Percentiles rank a stretch among this genome's conserved stretches.
Conservation (phyloP, 208 protist genomes). For the Herpetomonas samuelpessoai region DNA sequence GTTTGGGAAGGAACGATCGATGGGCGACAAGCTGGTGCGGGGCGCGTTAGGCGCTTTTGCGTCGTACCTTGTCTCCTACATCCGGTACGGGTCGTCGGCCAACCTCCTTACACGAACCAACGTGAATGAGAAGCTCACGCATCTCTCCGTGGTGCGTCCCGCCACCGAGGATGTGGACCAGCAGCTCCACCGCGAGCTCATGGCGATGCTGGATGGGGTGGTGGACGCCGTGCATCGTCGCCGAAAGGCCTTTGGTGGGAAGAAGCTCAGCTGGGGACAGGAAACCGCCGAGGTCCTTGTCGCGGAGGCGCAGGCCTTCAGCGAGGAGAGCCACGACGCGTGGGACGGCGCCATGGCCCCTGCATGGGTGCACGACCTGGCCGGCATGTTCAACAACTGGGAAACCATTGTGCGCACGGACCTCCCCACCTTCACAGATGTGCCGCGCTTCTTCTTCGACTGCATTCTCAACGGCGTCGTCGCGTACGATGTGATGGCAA, state of each 20-base stretch:
- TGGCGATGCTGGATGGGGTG: conserved; percentile 70
- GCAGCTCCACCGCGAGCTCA: conserved; percentile 50
- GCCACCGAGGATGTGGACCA: conserved; percentile 59
- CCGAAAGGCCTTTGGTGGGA: conserved; percentile 32
- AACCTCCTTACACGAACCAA: conserved; percentile 67
- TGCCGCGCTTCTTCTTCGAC: conserved; percentile 84
- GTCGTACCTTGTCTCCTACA: conserved; percentile 66
- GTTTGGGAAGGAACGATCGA: too few species aligned
- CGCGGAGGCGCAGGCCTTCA: conserved; percentile 44
- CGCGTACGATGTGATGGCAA: conserved; percentile 47
- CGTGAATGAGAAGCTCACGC: conserved; percentile 57
- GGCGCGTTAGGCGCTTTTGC: conserved; percentile 50
- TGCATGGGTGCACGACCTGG: conserved; percentile 82
- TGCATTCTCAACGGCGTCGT: conserved; percentile 72
- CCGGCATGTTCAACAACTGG: conserved; percentile 85
- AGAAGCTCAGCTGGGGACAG: conserved; percentile 36
- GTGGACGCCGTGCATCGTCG: conserved; percentile 59
- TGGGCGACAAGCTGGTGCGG: conserved; percentile 64
- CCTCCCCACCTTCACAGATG: conserved; percentile 63
- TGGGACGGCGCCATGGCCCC: conserved; percentile 56
- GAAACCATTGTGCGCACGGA: conserved; percentile 82
- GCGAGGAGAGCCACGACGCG: conserved; percentile 30
- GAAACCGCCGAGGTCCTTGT: conserved; percentile 62
- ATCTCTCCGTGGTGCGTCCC: conserved; percentile 59
- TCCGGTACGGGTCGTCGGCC: conserved; percentile 54